phyloP scores from a whole-genome alignment of 345 rosid species.

The Noccaea caerulescens region DNA sequence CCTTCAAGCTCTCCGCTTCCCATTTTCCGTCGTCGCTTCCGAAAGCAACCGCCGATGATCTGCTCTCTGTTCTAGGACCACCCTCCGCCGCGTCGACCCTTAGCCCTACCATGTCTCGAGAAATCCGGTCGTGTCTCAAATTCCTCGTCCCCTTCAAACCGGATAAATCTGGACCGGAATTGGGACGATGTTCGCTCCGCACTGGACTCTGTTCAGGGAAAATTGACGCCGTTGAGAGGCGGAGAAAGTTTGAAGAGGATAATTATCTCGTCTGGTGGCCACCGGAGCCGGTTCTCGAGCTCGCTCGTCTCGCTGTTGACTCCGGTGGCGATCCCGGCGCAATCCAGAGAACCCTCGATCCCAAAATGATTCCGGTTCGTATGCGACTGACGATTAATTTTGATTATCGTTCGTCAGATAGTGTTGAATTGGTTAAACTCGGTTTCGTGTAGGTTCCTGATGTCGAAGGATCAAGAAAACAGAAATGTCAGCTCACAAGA shows the following conservation, averaged over 20 bases:
- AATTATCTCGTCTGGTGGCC: constrained; percentile 91
- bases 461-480: constrained; percentile 53
- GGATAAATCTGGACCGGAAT: not conserved
- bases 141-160: constrained; percentile 76
- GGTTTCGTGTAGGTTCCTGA: constrained; percentile 63
- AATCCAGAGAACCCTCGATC: constrained; percentile 70
- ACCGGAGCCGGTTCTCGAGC: constrained; percentile 76
- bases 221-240: constrained; percentile 28
- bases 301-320: constrained; percentile 89
- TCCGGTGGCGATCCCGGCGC: constrained; percentile 82
- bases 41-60: constrained; percentile 71
- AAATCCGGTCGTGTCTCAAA: constrained; percentile 69
- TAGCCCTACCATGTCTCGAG: constrained; percentile 58
- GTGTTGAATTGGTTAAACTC: constrained; percentile 1
- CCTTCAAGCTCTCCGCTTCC: constrained; percentile 39
- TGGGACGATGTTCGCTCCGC: constrained; percentile 30
- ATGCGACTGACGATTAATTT: not conserved
- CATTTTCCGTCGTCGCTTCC: constrained; percentile 46
- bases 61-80: constrained; percentile 71
- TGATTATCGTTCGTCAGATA: not conserved
- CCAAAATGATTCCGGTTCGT: constrained; percentile 67
- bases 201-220: constrained; percentile 36
- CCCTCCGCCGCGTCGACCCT: constrained; percentile 50
- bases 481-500: constrained; percentile 69
- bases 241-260: constrained; percentile 39